phyloP scores from a whole-genome alignment of 2,329 filamentous ascomycete genomes.

The Phoma sp. region DNA sequence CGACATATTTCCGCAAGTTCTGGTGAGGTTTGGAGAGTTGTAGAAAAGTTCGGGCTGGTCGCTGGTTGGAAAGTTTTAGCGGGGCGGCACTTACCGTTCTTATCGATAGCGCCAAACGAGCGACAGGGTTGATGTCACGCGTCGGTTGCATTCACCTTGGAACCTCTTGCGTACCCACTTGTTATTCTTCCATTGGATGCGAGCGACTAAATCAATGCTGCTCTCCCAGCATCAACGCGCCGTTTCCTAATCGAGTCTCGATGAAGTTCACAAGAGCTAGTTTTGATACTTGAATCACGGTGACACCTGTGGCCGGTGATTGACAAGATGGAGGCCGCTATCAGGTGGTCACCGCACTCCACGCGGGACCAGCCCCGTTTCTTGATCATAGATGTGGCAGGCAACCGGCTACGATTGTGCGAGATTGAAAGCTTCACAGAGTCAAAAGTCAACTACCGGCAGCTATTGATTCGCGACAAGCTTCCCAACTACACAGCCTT shows the following conservation, averaged over 20 bases:
- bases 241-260: not conserved
- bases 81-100: slow-evolving; percentile 33
- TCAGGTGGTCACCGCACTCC: slow-evolving; percentile 69
- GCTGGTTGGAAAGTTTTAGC: slow-evolving; percentile 37
- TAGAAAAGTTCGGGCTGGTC: slow-evolving; percentile 14
- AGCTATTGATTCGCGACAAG: slow-evolving; percentile 61
- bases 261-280: slow-evolving; percentile 18
- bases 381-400: slow-evolving; percentile 67
- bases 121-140: slow-evolving; percentile 28
- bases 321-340: slow-evolving; percentile 64
- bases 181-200: not conserved
- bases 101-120: slow-evolving; percentile 1
- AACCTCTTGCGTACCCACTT: not conserved
- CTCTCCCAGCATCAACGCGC: not conserved
- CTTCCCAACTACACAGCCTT: slow-evolving; percentile 70
- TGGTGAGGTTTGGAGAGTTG: slow-evolving; percentile 4
- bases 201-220: not conserved
- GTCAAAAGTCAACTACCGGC: slow-evolving; percentile 58
- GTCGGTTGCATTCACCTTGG: slow-evolving; percentile 24
- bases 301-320: slow-evolving; percentile 4
- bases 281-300: not conserved
- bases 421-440: slow-evolving; percentile 52
- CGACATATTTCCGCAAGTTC: slow-evolving; percentile 36
- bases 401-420: slow-evolving; percentile 66
- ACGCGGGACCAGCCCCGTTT: slow-evolving; percentile 62